Base-by-base conservation (phyloP, 768 basidiomycete species). In the Termitomyces sp. region DNA sequence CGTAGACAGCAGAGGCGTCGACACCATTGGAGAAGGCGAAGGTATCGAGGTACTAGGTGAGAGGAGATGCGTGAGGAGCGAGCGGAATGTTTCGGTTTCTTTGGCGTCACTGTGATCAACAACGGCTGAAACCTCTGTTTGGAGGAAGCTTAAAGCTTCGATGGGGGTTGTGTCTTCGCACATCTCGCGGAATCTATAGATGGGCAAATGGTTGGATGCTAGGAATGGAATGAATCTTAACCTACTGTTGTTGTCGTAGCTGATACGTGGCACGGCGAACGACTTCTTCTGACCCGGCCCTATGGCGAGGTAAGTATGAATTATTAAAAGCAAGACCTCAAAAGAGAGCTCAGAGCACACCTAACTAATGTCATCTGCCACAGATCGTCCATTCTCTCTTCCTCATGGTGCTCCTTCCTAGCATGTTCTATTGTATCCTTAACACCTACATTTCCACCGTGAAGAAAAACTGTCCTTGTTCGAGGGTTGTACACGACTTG, bases 151-250 rank as follows among this genome's bases (percentile, higher is more conserved):
- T 40, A 93, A 77, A 0, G 91, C 88, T 64, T 85, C 82, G 24
- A 88, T 78, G 0, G 83, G 75, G 1, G 84, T 70, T 16, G 71
- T 76, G 45, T 84, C 82, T 68, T 85, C 83, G 65, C 89, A 89
- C 80, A 91, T 85, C 66, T 93, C 91, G n/a, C 86, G 83, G 73
- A 92, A 93, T 64, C 91, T 93, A 30, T 30, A 10, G 33, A 50
- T 33, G 26, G 18, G 36, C 32, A 36, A 51, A n/a, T 59, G 32
- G 59, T 13, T n/a, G 32, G n/a, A 37, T 56, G 30, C 8, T 13
- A 30, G 5, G 51, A 10, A 5, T 26, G 34, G 27, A 57, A 13
- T 34, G 33, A 26, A 36, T 50, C 6, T 26, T 22, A 26, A 75
- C 85, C 55, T 64, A 90, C 91, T 87, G 86, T 66, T 93, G 91